These are phyloP conservation scores for Epichloe elymi DNA, from an alignment of 2,329 filamentous ascomycete species.

Conservation along the genomic window DNA sequence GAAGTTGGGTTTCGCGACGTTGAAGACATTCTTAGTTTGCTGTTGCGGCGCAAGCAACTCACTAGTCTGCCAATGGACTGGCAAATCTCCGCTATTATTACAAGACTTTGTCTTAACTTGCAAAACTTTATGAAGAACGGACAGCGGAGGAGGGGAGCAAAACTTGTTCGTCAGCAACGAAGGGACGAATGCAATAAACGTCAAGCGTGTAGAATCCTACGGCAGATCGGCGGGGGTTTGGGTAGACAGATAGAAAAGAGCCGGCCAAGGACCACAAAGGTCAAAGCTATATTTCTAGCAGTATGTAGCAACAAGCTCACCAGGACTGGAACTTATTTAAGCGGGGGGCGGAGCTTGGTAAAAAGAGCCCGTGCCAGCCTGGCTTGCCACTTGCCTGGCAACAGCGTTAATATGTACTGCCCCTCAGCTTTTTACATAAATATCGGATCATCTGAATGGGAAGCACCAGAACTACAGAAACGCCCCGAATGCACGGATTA, in stretches of 20 bases:
- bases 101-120: background rate
- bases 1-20: constrained; percentile 25
- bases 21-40: constrained; percentile 2
- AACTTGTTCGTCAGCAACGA: background rate
- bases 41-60: background rate
- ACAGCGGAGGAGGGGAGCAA: too few species aligned
- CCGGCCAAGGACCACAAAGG: background rate
- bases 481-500: too few species aligned
- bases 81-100: background rate
- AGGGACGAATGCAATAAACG: background rate
- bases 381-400: too few species aligned
- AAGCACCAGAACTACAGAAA: too few species aligned
- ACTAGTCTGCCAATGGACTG: background rate
- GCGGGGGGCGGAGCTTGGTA: background rate
- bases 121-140: too few species aligned
- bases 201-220: background rate
- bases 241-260: background rate
- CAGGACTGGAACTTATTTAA: background rate
- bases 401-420: too few species aligned
- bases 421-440: too few species aligned
- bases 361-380: background rate
- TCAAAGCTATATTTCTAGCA: too few species aligned
- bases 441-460: too few species aligned
- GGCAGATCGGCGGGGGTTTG: background rate
- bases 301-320: background rate